Conservation (phyloP, 2,329 filamentous ascomycete species). For the Diaporthe batatas region DNA sequence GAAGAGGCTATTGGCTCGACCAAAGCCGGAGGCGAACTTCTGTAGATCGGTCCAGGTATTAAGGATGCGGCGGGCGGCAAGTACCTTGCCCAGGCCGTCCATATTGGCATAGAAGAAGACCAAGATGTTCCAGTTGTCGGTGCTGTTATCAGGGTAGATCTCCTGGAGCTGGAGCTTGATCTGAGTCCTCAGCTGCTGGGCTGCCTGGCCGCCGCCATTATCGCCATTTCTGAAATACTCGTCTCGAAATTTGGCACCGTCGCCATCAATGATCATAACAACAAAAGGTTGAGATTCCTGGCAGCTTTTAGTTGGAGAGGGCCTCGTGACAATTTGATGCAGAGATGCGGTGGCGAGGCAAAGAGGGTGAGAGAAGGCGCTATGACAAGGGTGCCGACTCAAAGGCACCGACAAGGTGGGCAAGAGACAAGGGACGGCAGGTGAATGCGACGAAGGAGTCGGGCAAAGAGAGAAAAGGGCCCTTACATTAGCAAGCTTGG, state of each 20-base stretch:
- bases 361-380: background rate
- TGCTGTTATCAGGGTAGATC: constrained; percentile 46
- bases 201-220: constrained; percentile 52
- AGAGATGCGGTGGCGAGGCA: no score
- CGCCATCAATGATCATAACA: constrained; percentile 53
- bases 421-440: no score
- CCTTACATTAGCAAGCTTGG: constrained; percentile 37
- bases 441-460: background rate
- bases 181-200: constrained; percentile 47
- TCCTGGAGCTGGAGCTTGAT: constrained; percentile 46
- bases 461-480: background rate
- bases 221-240: constrained; percentile 50
- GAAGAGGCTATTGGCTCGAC: constrained; percentile 51
- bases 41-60: constrained; percentile 45
- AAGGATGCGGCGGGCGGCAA: constrained; percentile 48
- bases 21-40: constrained; percentile 52
- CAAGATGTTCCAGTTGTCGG: constrained; percentile 51
- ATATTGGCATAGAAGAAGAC: constrained; percentile 52
- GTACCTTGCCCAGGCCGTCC: constrained; percentile 50
- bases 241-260: constrained; percentile 53
- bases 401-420: background rate
- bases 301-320: background rate
- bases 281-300: constrained; percentile 52
- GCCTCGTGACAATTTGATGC: no score
- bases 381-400: no score